A percentile compares a stretch with the other conserved stretches of the same genome.
These are phyloP conservation scores for Echinosophora koreensis DNA, from an alignment of 306 rosid species.

Conservation along the genomic window DNA sequence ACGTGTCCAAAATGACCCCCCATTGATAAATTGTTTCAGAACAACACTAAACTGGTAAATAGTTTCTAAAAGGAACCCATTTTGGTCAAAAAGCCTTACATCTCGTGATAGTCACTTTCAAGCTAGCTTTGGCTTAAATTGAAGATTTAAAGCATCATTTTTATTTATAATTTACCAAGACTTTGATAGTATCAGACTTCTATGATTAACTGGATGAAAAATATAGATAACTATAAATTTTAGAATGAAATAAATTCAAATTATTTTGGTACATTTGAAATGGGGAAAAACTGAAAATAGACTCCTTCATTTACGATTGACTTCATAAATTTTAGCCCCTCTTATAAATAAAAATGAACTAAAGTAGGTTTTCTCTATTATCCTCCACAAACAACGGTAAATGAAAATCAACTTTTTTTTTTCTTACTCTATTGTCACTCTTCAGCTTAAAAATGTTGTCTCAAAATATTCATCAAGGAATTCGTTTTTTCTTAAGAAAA, in stretches of 20 bases:
- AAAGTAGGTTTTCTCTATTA: background rate
- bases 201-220: background rate
- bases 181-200: background rate
- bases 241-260: background rate
- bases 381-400: background rate
- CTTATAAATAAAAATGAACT: background rate
- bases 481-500: no score
- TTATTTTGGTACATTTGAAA: background rate
- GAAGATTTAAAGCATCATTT: constrained; percentile 32
- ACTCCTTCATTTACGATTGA: background rate
- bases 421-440: background rate
- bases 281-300: background rate
- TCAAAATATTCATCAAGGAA: no score
- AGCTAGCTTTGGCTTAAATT: constrained; percentile 51
- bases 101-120: constrained; percentile 39
- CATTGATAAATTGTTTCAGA: no score
- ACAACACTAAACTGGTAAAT: no score
- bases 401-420: no score
- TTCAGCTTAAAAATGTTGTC: no score
- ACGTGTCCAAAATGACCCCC: no score
- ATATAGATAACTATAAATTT: background rate
- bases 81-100: no score
- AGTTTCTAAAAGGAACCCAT: no score
- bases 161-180: constrained; percentile 22
- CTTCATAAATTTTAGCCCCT: background rate